These are phyloP conservation scores for Pseudogymnoascus sp. DNA, from an alignment of 2,329 filamentous ascomycete genomes.

Conservation along the genomic window DNA sequence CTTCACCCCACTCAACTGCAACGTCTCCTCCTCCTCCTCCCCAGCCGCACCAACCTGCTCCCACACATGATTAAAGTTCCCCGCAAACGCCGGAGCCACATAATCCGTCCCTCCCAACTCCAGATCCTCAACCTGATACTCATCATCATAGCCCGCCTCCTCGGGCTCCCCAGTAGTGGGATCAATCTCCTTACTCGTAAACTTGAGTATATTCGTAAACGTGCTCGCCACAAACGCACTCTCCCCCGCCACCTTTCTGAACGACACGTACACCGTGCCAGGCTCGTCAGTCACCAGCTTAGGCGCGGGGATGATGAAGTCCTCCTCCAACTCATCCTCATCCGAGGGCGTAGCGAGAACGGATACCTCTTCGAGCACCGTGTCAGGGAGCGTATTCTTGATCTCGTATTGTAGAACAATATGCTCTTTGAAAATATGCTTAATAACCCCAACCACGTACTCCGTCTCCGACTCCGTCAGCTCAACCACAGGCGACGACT, in stretches of 20 bases:
- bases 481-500: constrained; percentile 78
- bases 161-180: constrained; percentile 89
- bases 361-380: constrained; percentile 82
- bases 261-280: constrained; percentile 90
- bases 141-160: constrained; percentile 87
- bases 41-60: constrained; percentile 84
- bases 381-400: constrained; percentile 92
- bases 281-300: constrained; percentile 77
- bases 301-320: constrained; percentile 86
- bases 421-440: constrained; percentile 97
- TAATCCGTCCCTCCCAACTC: constrained; percentile 90
- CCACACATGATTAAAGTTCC: constrained; percentile 94
- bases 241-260: constrained; percentile 74
- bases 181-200: constrained; percentile 96
- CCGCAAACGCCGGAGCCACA: constrained; percentile 84
- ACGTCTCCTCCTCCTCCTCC: constrained; percentile 83
- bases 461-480: constrained; percentile 96
- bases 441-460: constrained; percentile 87
- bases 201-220: constrained; percentile 91
- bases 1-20: constrained; percentile 81
- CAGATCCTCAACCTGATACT: constrained; percentile 93
- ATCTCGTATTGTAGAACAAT: constrained; percentile 94
- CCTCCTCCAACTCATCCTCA: constrained; percentile 77
- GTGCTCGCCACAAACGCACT: constrained; percentile 67
- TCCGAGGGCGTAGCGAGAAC: constrained; percentile 73